A percentile compares a stretch with the other conserved stretches of the same genome.
Conservation (phyloP, 225 moss, liverwort and hornwort genomes). For the Neckera pumila region DNA sequence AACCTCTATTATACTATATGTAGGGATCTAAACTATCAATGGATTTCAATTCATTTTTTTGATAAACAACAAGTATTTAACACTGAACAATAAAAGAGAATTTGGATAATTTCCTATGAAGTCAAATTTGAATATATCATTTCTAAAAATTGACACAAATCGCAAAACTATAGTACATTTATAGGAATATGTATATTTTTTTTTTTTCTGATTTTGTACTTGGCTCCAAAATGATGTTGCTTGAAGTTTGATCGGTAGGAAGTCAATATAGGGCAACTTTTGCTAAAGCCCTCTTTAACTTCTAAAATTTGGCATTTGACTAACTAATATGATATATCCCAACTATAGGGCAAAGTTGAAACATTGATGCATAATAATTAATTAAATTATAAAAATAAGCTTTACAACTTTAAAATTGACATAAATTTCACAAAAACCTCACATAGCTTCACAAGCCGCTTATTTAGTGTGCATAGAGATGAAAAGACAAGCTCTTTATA, state of each 20-base stretch:
- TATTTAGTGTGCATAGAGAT: too few relatives aligned
- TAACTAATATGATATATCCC: not conserved
- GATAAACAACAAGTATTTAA: too few relatives aligned
- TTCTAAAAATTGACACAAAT: not conserved
- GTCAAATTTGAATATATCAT: not conserved
- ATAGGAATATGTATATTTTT: too few relatives aligned
- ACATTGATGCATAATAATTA: not conserved
- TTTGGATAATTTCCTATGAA: too few relatives aligned
- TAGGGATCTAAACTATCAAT: not conserved
- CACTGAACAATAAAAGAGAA: not conserved
- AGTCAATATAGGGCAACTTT: rapidly evolving
- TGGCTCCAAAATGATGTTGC: not conserved
- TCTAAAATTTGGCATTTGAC: not conserved
- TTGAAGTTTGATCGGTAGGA: not conserved
- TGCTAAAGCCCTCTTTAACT: not conserved
- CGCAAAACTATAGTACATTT: not conserved
- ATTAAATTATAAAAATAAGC: too few relatives aligned
- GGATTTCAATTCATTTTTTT: not conserved
- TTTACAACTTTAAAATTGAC: too few relatives aligned
- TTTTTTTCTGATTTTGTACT: not conserved
- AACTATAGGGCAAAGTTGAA: rapidly evolving
- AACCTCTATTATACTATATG: rapidly evolving
- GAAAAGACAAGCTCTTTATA: too few relatives aligned
- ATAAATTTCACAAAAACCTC: too few relatives aligned
- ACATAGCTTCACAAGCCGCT: too few relatives aligned